Conservation (phyloP, 179 eudicot species). For the Gypsophila paniculata region DNA sequence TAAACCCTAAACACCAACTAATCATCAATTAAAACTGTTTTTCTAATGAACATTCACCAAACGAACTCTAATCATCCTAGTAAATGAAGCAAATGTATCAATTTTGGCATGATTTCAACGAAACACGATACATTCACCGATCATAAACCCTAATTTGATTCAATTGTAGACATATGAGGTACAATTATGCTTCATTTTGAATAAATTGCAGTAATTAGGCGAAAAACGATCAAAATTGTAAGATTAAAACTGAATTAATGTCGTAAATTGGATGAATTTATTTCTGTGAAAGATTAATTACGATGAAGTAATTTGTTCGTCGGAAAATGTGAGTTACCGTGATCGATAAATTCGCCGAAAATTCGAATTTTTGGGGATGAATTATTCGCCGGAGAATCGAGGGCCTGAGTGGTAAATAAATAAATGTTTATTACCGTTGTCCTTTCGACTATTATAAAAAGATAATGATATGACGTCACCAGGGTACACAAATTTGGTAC, state of each 20-base stretch:
- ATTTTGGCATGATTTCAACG: conserved; percentile 43
- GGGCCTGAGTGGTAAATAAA: too few species aligned
- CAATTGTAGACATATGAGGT: conserved; percentile 38
- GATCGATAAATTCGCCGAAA: conserved; percentile 1
- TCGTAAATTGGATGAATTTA: background rate
- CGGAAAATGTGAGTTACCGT: background rate
- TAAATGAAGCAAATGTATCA: conserved; percentile 27
- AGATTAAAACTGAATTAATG: background rate
- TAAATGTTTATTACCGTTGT: too few species aligned
- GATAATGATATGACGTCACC: too few species aligned
- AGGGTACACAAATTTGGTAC: too few species aligned
- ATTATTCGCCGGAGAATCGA: background rate
- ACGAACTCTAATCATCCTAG: background rate
- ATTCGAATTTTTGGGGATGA: background rate
- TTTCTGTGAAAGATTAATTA: background rate
- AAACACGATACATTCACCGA: conserved; percentile 21
- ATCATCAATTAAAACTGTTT: background rate
- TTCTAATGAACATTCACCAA: background rate
- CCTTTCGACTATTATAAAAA: too few species aligned
- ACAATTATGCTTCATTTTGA: conserved; percentile 56
- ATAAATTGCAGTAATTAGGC: conserved; percentile 34
- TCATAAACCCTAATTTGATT: conserved; percentile 25
- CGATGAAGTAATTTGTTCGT: background rate
- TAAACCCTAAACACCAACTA: background rate
- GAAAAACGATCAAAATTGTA: background rate